These are phyloP conservation scores for Elasticomyces elasticus DNA, from an alignment of 495 filamentous ascomycete species.

Conservation along the genomic window DNA sequence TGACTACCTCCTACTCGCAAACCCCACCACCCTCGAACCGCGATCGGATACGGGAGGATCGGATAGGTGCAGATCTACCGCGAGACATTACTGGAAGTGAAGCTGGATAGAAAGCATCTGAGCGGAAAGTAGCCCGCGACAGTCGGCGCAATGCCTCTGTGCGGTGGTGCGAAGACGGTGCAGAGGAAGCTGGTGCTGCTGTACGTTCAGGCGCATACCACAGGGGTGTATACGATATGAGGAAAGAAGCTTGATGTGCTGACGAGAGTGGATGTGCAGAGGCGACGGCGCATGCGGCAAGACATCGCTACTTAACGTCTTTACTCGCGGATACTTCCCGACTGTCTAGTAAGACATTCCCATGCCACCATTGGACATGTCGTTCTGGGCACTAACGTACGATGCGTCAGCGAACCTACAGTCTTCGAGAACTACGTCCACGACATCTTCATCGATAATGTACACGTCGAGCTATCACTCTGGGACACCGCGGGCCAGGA, in stretches of 20 bases:
- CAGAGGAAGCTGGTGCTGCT: conserved; percentile 96
- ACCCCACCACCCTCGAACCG: neutral
- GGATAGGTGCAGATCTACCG: neutral
- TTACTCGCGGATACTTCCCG: conserved; percentile 96
- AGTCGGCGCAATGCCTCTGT: conserved; percentile 45
- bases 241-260: neutral
- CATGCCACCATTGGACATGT: neutral
- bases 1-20: neutral
- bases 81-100: neutral
- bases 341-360: conserved; percentile 70
- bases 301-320: conserved; percentile 94
- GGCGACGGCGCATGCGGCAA: conserved; percentile 98
- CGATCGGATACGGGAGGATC: neutral
- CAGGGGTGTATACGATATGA: neutral
- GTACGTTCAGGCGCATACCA: conserved; percentile 43
- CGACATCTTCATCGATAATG: conserved; percentile 95
- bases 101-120: neutral
- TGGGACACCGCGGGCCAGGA: conserved; percentile 99
- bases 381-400: conserved; percentile 25
- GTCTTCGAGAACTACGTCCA: conserved; percentile 99
- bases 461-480: conserved; percentile 90
- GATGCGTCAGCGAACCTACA: conserved; percentile 63
- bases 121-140: neutral
- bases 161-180: conserved; percentile 64
- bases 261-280: conserved; percentile 34